Conservation (phyloP, 805 yeast species). For the Sugiyamaella floridensis region DNA sequence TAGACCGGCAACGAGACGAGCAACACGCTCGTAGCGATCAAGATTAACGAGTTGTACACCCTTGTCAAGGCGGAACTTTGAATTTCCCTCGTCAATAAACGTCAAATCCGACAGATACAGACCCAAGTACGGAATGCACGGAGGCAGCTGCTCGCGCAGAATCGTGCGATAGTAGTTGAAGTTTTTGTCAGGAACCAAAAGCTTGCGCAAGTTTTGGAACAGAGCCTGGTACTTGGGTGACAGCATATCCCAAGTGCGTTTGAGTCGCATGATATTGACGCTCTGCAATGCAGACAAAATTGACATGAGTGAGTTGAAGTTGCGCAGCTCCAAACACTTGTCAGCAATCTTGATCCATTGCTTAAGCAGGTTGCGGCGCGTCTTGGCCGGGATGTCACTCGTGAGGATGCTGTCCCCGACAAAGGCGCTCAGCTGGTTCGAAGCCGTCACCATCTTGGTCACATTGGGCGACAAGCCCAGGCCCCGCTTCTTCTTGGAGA, state of each 20-base stretch:
- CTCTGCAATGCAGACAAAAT: constrained; percentile 31
- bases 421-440: constrained; percentile 32
- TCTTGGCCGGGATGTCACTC: constrained; percentile 23
- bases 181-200: constrained; percentile 32
- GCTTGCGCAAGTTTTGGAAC: constrained; percentile 22
- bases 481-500: constrained; percentile 24
- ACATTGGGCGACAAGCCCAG: constrained; percentile 30
- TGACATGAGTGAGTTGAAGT: constrained; percentile 30
- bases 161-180: constrained; percentile 28
- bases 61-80: constrained; percentile 14
- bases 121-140: constrained; percentile 33
- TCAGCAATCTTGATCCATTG: constrained; percentile 34
- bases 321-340: constrained; percentile 26
- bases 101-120: constrained; percentile 31
- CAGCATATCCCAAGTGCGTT: constrained; percentile 30
- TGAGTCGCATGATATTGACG: constrained; percentile 30
- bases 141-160: constrained; percentile 20
- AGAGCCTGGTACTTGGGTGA: constrained; percentile 22
- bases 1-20: constrained; percentile 27
- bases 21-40: constrained; percentile 29
- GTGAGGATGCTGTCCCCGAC: constrained; percentile 31
- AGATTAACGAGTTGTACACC: constrained; percentile 27
- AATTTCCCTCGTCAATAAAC: constrained; percentile 33
- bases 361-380: constrained; percentile 29
- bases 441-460: constrained; percentile 22